Conservation (phyloP, 768 basidiomycete genomes). For the Nidula microcarpa region DNA sequence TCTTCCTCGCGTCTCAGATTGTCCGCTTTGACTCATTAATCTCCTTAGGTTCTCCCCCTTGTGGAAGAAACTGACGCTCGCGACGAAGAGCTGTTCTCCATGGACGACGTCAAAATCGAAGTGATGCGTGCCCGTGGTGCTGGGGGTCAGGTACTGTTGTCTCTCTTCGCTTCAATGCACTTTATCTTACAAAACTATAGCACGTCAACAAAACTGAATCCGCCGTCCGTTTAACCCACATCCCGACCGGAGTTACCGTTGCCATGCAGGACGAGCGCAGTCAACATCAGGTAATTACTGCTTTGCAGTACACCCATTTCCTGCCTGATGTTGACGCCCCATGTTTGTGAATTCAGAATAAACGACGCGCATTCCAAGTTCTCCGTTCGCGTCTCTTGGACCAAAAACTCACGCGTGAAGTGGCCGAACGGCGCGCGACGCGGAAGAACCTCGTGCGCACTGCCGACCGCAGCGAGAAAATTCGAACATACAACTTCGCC, state of each 20-base stretch:
- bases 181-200: constrained; percentile 28
- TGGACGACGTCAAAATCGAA: constrained; percentile 87
- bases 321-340: background rate
- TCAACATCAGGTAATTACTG: constrained; percentile 76
- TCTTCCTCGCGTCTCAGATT: too few species aligned
- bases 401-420: constrained; percentile 65
- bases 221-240: constrained; percentile 89
- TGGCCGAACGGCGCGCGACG: constrained; percentile 64
- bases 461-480: constrained; percentile 89
- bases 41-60: constrained; percentile 50
- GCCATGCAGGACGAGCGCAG: constrained; percentile 98
- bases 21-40: too few species aligned
- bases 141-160: constrained; percentile 55
- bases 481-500: constrained; percentile 93
- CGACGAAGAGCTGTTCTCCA: constrained; percentile 65
- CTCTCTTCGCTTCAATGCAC: too few species aligned
- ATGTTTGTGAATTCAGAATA: constrained; percentile 54
- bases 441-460: constrained; percentile 75
- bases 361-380: constrained; percentile 89
- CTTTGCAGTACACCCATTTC: background rate
- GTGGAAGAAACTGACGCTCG: constrained; percentile 58
- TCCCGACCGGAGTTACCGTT: constrained; percentile 90
- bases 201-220: constrained; percentile 99
- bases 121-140: constrained; percentile 98
- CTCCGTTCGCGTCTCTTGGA: constrained; percentile 85